A percentile compares a stretch with the other conserved stretches of the same genome.
Conservation (phyloP, 2,329 filamentous ascomycete genomes). For the Penicillium sp. region DNA sequence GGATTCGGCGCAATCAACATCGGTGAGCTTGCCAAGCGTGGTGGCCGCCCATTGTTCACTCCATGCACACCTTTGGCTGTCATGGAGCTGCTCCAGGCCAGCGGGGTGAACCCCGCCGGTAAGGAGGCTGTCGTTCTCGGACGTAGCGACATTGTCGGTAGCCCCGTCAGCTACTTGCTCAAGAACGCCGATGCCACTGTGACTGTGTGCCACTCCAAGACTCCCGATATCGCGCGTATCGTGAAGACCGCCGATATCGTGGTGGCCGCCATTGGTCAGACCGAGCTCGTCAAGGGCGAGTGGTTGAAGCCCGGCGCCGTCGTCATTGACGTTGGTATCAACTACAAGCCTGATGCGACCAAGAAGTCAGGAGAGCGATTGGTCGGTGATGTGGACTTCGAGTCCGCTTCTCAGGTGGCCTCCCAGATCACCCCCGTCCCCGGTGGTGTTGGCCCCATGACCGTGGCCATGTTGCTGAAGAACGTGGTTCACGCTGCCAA, state of each 20-base stretch:
- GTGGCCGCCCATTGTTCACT: slow-evolving; percentile 83
- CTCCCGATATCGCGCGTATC: slow-evolving; percentile 69
- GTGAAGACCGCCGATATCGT: slow-evolving; percentile 86
- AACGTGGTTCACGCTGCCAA: slow-evolving; percentile 90
- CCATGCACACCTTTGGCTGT: slow-evolving; percentile 97
- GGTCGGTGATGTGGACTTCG: slow-evolving; percentile 93
- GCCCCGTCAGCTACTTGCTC: slow-evolving; percentile 91
- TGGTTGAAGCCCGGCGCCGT: slow-evolving; percentile 95
- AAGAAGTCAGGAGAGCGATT: slow-evolving; percentile 92
- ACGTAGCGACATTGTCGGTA: slow-evolving; percentile 95
- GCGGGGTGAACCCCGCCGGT: slow-evolving; percentile 78
- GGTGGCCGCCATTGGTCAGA: slow-evolving; percentile 85
- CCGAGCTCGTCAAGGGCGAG: slow-evolving; percentile 87
- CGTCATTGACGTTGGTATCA: slow-evolving; percentile 96
- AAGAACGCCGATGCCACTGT: slow-evolving; percentile 97
- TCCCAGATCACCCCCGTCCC: slow-evolving; percentile 95
- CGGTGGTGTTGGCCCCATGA: slow-evolving; percentile 97
- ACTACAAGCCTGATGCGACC: slow-evolving; percentile 84
- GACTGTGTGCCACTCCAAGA: slow-evolving; percentile 92
- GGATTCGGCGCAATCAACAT: slow-evolving; percentile 94
- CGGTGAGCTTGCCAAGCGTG: slow-evolving; percentile 93
- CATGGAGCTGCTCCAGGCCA: slow-evolving; percentile 86
- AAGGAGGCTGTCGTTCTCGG: slow-evolving; percentile 95
- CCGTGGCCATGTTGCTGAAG: slow-evolving; percentile 94
- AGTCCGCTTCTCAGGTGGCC: slow-evolving; percentile 78